Conservation (phyloP, 73 alveolate genomes). For the Tetrahymena malaccensis region DNA sequence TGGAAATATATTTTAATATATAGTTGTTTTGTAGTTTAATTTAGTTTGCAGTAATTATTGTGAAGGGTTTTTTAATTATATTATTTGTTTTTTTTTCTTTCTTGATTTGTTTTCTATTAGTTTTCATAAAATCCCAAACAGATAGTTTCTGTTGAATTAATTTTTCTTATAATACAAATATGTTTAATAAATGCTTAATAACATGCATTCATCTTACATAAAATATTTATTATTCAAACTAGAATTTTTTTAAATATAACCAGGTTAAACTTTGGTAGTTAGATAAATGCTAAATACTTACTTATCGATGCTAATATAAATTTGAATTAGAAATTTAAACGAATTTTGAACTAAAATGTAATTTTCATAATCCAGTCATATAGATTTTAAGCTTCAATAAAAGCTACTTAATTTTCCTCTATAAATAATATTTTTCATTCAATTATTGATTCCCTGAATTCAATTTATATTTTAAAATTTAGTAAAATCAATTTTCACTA, state of each 20-base stretch:
- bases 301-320: too few species aligned
- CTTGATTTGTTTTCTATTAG: not conserved
- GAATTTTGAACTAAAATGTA: too few species aligned
- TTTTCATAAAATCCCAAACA: not conserved
- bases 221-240: not conserved
- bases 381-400: too few species aligned
- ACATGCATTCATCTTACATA: not conserved
- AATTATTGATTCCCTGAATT: too few species aligned
- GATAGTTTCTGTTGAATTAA: not conserved
- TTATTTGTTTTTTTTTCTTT: not conserved
- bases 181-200: not conserved
- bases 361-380: too few species aligned
- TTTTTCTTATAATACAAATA: not conserved
- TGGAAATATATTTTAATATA: not conserved
- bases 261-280: not conserved
- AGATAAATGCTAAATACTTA: too few species aligned
- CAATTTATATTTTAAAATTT: too few species aligned
- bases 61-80: not conserved
- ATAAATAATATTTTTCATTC: too few species aligned
- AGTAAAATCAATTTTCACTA: too few species aligned
- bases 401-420: too few species aligned
- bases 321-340: too few species aligned
- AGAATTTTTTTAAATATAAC: not conserved
- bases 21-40: not conserved
- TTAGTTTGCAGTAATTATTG: not conserved